These are phyloP conservation scores for Orbilia quercus DNA, from an alignment of 2,329 filamentous ascomycete genomes.

Conservation along the genomic window DNA sequence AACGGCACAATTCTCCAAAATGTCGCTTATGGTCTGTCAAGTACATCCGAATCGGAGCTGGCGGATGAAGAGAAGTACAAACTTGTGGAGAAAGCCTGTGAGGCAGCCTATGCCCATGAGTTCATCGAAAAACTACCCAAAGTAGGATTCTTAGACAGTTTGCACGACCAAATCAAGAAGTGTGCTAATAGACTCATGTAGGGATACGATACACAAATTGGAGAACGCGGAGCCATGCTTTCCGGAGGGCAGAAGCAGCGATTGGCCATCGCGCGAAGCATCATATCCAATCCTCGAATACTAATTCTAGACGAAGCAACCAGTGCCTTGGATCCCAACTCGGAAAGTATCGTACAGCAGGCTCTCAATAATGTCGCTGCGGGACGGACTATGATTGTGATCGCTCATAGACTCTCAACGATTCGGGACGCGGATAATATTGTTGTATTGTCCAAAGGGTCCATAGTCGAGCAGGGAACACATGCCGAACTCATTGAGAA, in stretches of 20 bases:
- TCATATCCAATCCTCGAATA: conserved; percentile 74
- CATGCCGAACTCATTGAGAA: conserved; percentile 60
- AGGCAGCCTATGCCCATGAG: conserved; percentile 75
- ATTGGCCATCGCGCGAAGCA: conserved; percentile 77
- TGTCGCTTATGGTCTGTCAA: conserved; percentile 70
- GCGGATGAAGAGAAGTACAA: conserved; percentile 69
- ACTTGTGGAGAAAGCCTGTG: conserved; percentile 73
- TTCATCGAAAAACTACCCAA: conserved; percentile 74
- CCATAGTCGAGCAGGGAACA: conserved; percentile 58
- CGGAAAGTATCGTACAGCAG: conserved; percentile 70
- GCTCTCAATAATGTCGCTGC: conserved; percentile 71
- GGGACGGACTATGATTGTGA: conserved; percentile 77
- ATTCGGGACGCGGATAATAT: conserved; percentile 53
- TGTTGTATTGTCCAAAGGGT: conserved; percentile 49
- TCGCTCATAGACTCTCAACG: conserved; percentile 68
- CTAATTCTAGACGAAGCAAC: conserved; percentile 82
- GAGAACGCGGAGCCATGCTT: conserved; percentile 80
- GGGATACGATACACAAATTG: conserved; percentile 78
- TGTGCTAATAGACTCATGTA: conserved; percentile 3
- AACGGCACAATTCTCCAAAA: conserved; percentile 74
- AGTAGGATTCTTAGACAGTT: background rate
- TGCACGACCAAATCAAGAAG: background rate
- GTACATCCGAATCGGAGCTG: conserved; percentile 68
- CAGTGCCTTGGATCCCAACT: conserved; percentile 71
- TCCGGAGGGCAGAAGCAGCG: conserved; percentile 87